Evolutionary conservation across 108 stramenopile genomes (phyloP), one percentile per base, ranked within the genome.

Genomic region (Epithemia pelagica): DNA sequence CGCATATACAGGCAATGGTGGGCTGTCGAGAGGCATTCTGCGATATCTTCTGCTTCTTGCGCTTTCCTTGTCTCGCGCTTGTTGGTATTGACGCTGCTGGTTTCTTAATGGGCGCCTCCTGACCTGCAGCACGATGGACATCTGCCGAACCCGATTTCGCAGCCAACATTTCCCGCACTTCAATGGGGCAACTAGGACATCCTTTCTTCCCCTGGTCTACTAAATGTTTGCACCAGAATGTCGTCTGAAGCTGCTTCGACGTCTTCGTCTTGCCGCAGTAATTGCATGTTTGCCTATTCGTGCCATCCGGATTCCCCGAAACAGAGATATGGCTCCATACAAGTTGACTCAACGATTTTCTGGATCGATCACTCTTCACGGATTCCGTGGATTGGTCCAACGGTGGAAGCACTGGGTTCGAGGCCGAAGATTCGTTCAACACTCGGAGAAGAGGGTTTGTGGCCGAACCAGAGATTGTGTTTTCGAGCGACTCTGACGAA

Each of bases 1-100:
- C 68, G 15, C 68, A 69, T 0, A 69, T 2, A 29, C 54, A 52
- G 19, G 61, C 61, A 54, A 69, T 69, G 19, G 52, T 61, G 24
- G 68, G 68, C 37, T 46, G 37, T 46, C 37, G 37, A 46, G 15
- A 46, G 37, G 10, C 15, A 10, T 46, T 5, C 37, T 10, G 15
- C 37, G 37, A 46, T 15, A 15, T 46, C 15, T 15, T 5, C 37
- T 46, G 37, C 37, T 46, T 46, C 37, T 46, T 46, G 10, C 37
- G 5, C 37, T 46, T 46, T 15, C 37, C 37, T 46, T 46, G 37
- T 15, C 15, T 46, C 5, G 37, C 10, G 15, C 10, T 46, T 10
- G 37, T 46, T 10, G 10, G 5, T 46, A 15, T 5, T 5, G 37
- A 15, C 15, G 37, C 37, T 15, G 37, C 37, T 46, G 37, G 5